phyloP scores from a whole-genome alignment of 2,329 filamentous ascomycete species.

The Lasiodiplodia gonubiensis region DNA sequence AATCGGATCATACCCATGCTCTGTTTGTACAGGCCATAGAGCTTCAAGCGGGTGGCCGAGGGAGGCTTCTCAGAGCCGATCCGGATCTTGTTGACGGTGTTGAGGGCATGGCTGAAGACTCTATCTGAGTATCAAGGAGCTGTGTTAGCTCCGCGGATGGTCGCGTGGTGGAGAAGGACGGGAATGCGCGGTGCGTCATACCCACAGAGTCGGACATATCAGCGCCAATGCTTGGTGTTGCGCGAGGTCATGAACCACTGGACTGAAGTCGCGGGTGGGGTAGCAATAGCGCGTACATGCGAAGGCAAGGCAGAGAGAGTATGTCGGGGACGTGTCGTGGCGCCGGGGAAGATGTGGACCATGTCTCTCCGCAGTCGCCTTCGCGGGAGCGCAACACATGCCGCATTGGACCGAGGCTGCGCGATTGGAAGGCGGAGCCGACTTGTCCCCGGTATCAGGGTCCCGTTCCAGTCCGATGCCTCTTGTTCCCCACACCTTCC shows the following conservation, averaged over 20 bases:
- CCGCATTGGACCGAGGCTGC: conserved; percentile 23
- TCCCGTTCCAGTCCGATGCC: conserved; percentile 11
- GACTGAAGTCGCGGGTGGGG: conserved; percentile 1
- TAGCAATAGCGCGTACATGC: conserved; percentile 8
- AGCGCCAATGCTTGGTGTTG: conserved; percentile 24
- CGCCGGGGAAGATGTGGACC: conserved; percentile 24
- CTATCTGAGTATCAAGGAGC: conserved; percentile 67
- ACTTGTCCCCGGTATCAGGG: conserved; percentile 11
- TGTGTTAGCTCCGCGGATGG: neutral
- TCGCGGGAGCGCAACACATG: conserved; percentile 23
- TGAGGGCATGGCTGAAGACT: conserved; percentile 98
- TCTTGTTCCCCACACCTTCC: neutral
- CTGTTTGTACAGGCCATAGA: conserved; percentile 99
- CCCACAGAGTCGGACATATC: conserved; percentile 30
- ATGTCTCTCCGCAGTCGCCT: conserved; percentile 23
- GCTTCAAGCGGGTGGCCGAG: conserved; percentile 79
- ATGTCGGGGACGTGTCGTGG: conserved; percentile 12
- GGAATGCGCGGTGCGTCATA: conserved; percentile 12
- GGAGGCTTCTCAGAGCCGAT: conserved; percentile 90
- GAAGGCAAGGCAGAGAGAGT: neutral
- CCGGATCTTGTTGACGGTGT: conserved; percentile 97
- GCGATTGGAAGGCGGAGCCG: conserved; percentile 20
- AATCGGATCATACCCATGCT: conserved; percentile 71
- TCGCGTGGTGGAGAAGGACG: conserved; percentile 8
- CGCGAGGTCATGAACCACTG: conserved; percentile 23